These are phyloP conservation scores for Halenospora varia DNA, from an alignment of 495 filamentous ascomycete species.

Conservation along the genomic window DNA sequence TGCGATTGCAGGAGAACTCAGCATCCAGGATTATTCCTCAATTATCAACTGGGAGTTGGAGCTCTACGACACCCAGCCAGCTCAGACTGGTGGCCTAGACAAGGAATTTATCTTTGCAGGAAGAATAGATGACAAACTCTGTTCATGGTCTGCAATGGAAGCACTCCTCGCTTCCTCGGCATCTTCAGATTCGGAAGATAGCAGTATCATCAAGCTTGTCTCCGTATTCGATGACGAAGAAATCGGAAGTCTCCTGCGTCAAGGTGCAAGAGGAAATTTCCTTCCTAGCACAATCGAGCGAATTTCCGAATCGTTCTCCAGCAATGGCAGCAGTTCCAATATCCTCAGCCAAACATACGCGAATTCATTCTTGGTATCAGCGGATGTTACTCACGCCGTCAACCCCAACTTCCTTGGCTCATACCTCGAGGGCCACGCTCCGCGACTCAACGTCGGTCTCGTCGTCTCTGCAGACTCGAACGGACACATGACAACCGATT, in stretches of 20 bases:
- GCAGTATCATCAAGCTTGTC: constrained; percentile 73
- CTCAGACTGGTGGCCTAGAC: constrained; percentile 77
- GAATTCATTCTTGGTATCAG: constrained; percentile 87
- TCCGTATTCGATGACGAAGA: constrained; percentile 96
- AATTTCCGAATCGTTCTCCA: constrained; percentile 65
- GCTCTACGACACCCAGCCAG: constrained; percentile 87
- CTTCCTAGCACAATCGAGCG: constrained; percentile 75
- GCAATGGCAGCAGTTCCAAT: constrained; percentile 52
- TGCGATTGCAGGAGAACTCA: constrained; percentile 71
- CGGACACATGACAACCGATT: constrained; percentile 90
- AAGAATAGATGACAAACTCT: constrained; percentile 95
- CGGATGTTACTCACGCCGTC: constrained; percentile 90
- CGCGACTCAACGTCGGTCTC: constrained; percentile 85
- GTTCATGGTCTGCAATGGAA: constrained; percentile 87
- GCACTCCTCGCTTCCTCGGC: constrained; percentile 66
- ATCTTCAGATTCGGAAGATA: constrained; percentile 29
- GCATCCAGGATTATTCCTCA: constrained; percentile 58
- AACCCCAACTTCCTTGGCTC: constrained; percentile 85
- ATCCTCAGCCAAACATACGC: constrained; percentile 80
- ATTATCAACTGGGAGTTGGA: constrained; percentile 99
- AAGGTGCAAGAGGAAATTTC: constrained; percentile 88
- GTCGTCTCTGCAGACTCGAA: constrained; percentile 83
- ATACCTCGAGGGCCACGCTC: constrained; percentile 82
- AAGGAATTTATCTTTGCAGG: constrained; percentile 94
- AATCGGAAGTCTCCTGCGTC: constrained; percentile 83